phyloP scores from a whole-genome alignment of 140 eudicot species.

The Anethum foeniculum region DNA sequence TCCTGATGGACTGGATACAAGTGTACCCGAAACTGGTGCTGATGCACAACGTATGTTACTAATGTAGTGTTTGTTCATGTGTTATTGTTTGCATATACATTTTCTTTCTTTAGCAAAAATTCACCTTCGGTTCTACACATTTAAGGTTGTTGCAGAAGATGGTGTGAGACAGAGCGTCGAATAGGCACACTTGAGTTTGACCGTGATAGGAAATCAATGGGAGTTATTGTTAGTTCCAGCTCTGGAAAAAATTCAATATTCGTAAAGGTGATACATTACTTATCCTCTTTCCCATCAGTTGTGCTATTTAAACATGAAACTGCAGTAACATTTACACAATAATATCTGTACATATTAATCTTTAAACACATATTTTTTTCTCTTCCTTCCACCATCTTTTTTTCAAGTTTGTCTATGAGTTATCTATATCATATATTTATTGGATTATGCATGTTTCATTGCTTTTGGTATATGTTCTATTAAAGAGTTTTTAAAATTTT shows the following conservation, averaged over 20 bases:
- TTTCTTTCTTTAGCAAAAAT: conserved; percentile 9
- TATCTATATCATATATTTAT: background rate
- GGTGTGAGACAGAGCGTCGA: conserved; percentile 47
- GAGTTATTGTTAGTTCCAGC: conserved; percentile 52
- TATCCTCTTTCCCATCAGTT: background rate
- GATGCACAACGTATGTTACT: conserved; percentile 44
- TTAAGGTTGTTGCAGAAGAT: conserved; percentile 47
- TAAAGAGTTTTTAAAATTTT: background rate
- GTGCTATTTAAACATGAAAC: background rate
- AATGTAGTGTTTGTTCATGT: background rate
- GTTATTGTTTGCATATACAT: background rate
- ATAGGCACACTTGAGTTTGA: conserved; percentile 92
- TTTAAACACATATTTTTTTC: background rate
- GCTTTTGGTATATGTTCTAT: background rate
- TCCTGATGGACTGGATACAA: conserved; percentile 48
- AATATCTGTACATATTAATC: background rate
- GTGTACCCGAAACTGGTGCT: conserved; percentile 27
- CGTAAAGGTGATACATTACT: conserved; percentile 39
- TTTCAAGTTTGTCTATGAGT: background rate
- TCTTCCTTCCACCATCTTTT: background rate
- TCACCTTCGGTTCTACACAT: background rate
- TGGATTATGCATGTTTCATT: background rate
- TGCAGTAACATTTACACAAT: background rate
- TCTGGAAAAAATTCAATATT: conserved; percentile 54
- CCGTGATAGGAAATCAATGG: conserved; percentile 95